A percentile compares a stretch with the other conserved stretches of the same genome.
Evolutionary conservation across 1,284 basidiomycete genomes (phyloP).

Genomic region (Blastosporella zonata): DNA sequence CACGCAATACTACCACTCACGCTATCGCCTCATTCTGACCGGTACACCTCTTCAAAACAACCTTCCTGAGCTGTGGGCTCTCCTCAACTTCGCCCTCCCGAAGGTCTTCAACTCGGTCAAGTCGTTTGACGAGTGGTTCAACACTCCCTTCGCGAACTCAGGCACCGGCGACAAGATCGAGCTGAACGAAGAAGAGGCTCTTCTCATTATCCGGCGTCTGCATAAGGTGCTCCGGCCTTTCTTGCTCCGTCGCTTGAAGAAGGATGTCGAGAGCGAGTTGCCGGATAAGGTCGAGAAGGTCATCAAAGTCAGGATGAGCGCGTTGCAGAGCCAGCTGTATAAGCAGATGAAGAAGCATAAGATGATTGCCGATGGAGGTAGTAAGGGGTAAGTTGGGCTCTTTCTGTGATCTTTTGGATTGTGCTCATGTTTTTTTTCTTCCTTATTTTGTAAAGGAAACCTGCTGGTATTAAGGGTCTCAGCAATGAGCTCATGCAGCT

Average conservation of each 20-base stretch:
- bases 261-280: slow-evolving; percentile 96
- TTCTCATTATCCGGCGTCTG: slow-evolving; percentile 95
- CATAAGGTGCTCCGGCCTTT: slow-evolving; percentile 99
- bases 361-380: slow-evolving; percentile 89
- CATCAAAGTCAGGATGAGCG: slow-evolving; percentile 97
- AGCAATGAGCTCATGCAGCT: slow-evolving; percentile 99
- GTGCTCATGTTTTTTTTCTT: neutral
- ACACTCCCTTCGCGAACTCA: slow-evolving; percentile 98
- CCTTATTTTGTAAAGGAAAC: slow-evolving; percentile 45
- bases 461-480: slow-evolving; percentile 79
- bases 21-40: slow-evolving; percentile 94
- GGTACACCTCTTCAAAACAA: slow-evolving; percentile 99
- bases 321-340: slow-evolving; percentile 92
- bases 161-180: slow-evolving; percentile 97
- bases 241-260: slow-evolving; percentile 94
- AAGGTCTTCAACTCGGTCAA: slow-evolving; percentile 99
- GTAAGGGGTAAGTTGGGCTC: slow-evolving; percentile 56
- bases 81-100: slow-evolving; percentile 97
- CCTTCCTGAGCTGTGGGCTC: slow-evolving; percentile 95
- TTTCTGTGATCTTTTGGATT: slow-evolving; percentile 4
- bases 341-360: slow-evolving; percentile 98
- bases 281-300: slow-evolving; percentile 99
- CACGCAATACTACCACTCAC: slow-evolving; percentile 89
- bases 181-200: slow-evolving; percentile 98
- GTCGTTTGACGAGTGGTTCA: slow-evolving; percentile 99